These are phyloP conservation scores for Entomophthora muscae DNA, from an alignment of 371 early-diverging fungal genomes.

Conservation along the genomic window DNA sequence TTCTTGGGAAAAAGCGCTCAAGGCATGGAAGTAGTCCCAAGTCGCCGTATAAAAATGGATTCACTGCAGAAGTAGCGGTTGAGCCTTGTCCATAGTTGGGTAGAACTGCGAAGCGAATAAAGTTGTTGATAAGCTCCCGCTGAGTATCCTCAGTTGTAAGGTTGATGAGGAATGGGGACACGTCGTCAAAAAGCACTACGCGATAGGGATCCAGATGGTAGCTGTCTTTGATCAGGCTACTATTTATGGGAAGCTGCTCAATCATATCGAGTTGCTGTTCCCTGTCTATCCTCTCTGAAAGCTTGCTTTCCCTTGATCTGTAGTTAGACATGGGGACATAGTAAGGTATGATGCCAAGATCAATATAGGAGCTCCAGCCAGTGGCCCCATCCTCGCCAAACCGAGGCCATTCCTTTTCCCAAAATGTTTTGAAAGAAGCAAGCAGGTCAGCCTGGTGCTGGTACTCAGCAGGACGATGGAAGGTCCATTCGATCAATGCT, in stretches of 20 bases:
- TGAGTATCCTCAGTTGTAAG: slow-evolving; percentile 15
- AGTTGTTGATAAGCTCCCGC: slow-evolving; percentile 2
- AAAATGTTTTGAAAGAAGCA: slow-evolving; percentile 42
- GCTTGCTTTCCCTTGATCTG: background rate
- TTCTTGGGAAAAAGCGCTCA: background rate
- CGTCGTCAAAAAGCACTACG: slow-evolving; percentile 51
- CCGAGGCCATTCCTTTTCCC: slow-evolving; percentile 55
- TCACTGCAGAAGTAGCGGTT: background rate
- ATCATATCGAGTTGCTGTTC: background rate
- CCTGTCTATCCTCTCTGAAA: background rate
- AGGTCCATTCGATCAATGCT: slow-evolving; percentile 48
- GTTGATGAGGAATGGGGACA: slow-evolving; percentile 35
- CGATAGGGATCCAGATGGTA: slow-evolving; percentile 36
- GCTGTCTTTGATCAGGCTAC: slow-evolving; percentile 12
- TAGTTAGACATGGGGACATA: background rate
- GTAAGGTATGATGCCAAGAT: background rate
- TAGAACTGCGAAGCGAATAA: background rate
- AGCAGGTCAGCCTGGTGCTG: slow-evolving; percentile 22
- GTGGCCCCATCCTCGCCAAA: slow-evolving; percentile 47
- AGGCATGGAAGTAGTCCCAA: background rate
- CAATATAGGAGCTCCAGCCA: background rate
- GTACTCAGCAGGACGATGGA: slow-evolving; percentile 37
- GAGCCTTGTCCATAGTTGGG: background rate
- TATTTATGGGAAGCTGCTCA: background rate
- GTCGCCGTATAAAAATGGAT: background rate